Evolutionary conservation across 257 asterid genomes (phyloP), one percentile per base, ranked within the genome.

Genomic region (Henckelia pumila): DNA sequence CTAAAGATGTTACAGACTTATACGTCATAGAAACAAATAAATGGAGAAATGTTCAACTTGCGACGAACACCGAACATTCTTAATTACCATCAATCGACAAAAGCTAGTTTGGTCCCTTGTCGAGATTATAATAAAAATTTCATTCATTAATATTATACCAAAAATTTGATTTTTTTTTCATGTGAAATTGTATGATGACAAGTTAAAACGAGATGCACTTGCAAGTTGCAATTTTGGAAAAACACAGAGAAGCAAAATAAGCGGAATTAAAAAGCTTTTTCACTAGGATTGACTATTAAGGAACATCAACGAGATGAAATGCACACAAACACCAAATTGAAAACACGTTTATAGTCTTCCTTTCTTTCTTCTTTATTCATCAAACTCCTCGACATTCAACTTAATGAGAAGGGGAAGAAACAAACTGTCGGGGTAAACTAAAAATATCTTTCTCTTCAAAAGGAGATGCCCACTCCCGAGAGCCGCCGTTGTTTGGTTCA

Each of bases 401-500:
- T 83, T 76, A 94, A 74, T 80, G 88, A 59, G 95, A 56, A 63
- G 97, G 96, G 64, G 95, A 83, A 72, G 94, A 85, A 86, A 94
- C 97, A 79, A 91, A 87, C 90, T 88, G 97, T 70, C 97, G 84
- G 75, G 91, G 84, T 60, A 92, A 77, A 84, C 96, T 82, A 78
- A 92, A 92, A 71, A 89, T 78, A 32, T 92, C 98, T 60, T 64
- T 92, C 80, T 92, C 98, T 68, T 92, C 98, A 58, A 92, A 92
- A 4, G 98, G 95, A 65, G 98, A 92, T 50, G 88, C 77, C 98
- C 98, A 92, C 68, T 86, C 97, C 29, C 88, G 82, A 14, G 95
- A 87, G 47, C 80, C 85, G 52, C 82, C 87, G 3, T 58, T 72
- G 14, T 74, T 47, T 1, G 77, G 19, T 35, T 89, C 97, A 0